Evolutionary conservation across 2,329 filamentous ascomycete species (phyloP).

Genomic region (Fusarium floridanum): DNA sequence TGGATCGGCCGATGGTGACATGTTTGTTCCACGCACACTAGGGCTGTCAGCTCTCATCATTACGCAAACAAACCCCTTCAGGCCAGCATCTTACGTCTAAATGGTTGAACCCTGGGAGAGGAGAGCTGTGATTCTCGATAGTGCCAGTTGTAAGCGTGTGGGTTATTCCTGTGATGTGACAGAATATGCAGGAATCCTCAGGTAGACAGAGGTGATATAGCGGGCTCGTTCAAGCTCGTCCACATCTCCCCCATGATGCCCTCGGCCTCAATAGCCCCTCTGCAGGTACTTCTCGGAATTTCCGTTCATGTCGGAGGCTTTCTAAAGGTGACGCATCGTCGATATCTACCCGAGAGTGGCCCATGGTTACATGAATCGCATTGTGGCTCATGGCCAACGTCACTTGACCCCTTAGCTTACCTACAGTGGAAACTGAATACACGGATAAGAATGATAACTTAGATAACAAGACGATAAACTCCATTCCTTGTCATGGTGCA

Average conservation of each 20-base stretch:
- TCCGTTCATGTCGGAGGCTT: neutral
- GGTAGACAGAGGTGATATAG: neutral
- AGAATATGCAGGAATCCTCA: neutral
- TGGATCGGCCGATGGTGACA: neutral
- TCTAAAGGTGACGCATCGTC: too few relatives aligned
- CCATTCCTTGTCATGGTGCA: too few relatives aligned
- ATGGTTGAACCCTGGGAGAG: neutral
- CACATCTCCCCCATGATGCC: neutral
- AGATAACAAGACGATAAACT: too few relatives aligned
- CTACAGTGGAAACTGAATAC: too few relatives aligned
- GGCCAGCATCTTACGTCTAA: neutral
- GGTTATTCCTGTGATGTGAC: neutral
- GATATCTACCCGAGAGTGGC: too few relatives aligned
- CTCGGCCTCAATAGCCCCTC: neutral
- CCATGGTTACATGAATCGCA: too few relatives aligned
- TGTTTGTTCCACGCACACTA: neutral
- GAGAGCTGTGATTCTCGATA: neutral
- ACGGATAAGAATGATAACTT: too few relatives aligned
- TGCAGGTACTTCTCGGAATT: neutral
- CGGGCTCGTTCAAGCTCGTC: neutral
- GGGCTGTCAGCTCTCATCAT: neutral
- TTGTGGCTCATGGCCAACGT: too few relatives aligned
- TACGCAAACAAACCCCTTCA: neutral
- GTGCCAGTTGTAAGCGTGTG: neutral
- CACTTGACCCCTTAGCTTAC: too few relatives aligned